Conservation (phyloP, 768 basidiomycete genomes). For the Filobasidium wieringae region DNA sequence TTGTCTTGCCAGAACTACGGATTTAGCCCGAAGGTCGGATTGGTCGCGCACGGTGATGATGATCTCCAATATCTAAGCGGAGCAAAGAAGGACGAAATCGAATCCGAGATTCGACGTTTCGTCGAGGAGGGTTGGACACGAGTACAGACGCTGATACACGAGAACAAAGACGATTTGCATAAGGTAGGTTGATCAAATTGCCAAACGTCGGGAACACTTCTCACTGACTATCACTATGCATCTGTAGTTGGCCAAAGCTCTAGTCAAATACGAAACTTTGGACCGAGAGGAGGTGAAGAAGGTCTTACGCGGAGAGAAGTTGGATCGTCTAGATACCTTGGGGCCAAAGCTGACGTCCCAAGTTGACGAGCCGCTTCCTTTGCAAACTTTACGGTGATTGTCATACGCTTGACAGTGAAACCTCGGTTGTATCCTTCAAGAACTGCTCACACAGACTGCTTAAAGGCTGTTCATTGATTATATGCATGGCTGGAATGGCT, state of each 20-base stretch:
- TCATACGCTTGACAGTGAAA: too few relatives aligned
- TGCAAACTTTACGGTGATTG: too few relatives aligned
- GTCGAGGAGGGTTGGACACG: slow-evolving; percentile 61
- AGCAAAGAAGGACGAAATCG: slow-evolving; percentile 68
- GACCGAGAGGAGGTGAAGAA: slow-evolving; percentile 71
- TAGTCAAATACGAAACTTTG: slow-evolving; percentile 92
- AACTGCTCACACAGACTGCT: too few relatives aligned
- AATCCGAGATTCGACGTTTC: slow-evolving; percentile 70
- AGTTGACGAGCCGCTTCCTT: background rate
- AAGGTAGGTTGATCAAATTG: slow-evolving; percentile 29
- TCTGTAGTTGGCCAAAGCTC: slow-evolving; percentile 66
- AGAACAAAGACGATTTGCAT: slow-evolving; percentile 63
- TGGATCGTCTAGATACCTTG: slow-evolving; percentile 15
- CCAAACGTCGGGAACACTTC: background rate
- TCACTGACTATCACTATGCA: background rate
- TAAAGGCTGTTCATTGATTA: too few relatives aligned
- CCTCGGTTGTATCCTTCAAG: too few relatives aligned
- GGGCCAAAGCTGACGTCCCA: background rate
- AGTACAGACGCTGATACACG: slow-evolving; percentile 53
- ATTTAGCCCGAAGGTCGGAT: slow-evolving; percentile 43
- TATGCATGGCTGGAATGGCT: too few relatives aligned
- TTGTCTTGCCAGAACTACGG: slow-evolving; percentile 28
- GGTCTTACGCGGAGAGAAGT: slow-evolving; percentile 67
- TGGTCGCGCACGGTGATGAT: slow-evolving; percentile 71
- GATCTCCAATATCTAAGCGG: slow-evolving; percentile 60